Percentiles rank a stretch among this genome's conserved stretches.
These are phyloP conservation scores for Penicillium coffeae DNA, from an alignment of 495 filamentous ascomycete genomes.

Conservation along the genomic window DNA sequence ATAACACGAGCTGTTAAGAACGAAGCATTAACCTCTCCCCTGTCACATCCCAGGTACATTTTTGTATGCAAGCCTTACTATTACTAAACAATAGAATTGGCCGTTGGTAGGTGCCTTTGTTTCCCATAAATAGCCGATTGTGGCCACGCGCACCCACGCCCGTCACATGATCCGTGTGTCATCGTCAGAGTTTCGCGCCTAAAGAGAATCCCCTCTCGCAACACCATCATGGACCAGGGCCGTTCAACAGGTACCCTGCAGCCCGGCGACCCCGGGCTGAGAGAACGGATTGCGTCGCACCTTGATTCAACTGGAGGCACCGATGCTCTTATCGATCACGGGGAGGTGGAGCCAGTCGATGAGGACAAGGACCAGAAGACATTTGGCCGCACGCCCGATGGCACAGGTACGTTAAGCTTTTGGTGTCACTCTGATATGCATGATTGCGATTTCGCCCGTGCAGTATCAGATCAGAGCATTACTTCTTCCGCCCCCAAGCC, in stretches of 20 bases:
- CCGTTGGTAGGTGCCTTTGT: too few species aligned
- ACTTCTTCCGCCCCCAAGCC: not conserved
- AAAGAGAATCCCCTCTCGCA: slow-evolving; percentile 17
- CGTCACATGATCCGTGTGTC: slow-evolving; percentile 37
- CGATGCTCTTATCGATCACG: slow-evolving; percentile 34
- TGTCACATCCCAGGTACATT: not conserved
- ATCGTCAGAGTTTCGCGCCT: slow-evolving; percentile 2
- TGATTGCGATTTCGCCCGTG: not conserved
- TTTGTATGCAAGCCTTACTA: too few species aligned
- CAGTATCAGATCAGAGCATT: not conserved
- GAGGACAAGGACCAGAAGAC: slow-evolving; percentile 62
- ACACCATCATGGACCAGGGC: slow-evolving; percentile 41
- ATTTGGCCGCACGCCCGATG: slow-evolving; percentile 87
- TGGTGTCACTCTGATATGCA: not conserved
- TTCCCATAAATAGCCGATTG: too few species aligned
- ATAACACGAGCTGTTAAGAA: slow-evolving; percentile 1
- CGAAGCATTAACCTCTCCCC: not conserved
- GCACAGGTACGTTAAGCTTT: slow-evolving; percentile 63
- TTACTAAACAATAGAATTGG: too few species aligned
- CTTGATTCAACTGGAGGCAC: slow-evolving; percentile 32
- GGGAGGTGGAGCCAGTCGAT: slow-evolving; percentile 35
- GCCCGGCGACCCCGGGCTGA: slow-evolving; percentile 32
- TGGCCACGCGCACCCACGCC: slow-evolving; percentile 1
- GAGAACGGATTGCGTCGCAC: slow-evolving; percentile 41
- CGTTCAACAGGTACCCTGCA: slow-evolving; percentile 44